phyloP scores from a whole-genome alignment of 345 rosid species.

The Capsella bursapastoris region DNA sequence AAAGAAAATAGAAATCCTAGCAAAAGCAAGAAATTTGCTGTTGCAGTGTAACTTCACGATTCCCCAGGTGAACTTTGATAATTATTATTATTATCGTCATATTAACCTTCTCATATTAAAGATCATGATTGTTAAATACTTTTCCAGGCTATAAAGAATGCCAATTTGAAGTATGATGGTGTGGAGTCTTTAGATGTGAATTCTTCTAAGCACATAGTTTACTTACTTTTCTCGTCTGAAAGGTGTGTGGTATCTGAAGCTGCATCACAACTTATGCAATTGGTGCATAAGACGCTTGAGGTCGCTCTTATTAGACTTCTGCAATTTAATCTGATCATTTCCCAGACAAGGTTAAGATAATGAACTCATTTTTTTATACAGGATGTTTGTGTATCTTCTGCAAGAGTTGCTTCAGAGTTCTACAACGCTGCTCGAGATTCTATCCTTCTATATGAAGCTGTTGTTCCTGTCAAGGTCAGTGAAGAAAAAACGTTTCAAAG shows the following conservation, averaged over 20 bases:
- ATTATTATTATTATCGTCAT: background rate
- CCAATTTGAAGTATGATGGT: slow-evolving; percentile 45
- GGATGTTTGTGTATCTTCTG: slow-evolving; percentile 89
- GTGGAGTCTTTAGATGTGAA: slow-evolving; percentile 31
- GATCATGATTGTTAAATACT: slow-evolving; percentile 26
- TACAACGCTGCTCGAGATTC: slow-evolving; percentile 89
- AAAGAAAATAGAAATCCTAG: slow-evolving; percentile 83
- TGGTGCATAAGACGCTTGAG: slow-evolving; percentile 84
- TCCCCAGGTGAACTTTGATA: slow-evolving; percentile 62
- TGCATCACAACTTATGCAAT: slow-evolving; percentile 78
- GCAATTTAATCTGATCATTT: slow-evolving; percentile 20
- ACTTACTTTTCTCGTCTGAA: slow-evolving; percentile 79
- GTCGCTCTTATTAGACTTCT: slow-evolving; percentile 45
- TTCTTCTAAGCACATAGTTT: slow-evolving; percentile 62
- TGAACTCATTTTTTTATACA: slow-evolving; percentile 45
- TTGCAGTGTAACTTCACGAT: slow-evolving; percentile 75
- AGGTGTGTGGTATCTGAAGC: slow-evolving; percentile 82
- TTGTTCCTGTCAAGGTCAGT: slow-evolving; percentile 94
- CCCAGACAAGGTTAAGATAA: slow-evolving; percentile 27
- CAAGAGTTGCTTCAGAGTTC: slow-evolving; percentile 83
- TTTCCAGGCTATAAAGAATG: slow-evolving; percentile 58
- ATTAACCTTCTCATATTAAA: slow-evolving; percentile 25
- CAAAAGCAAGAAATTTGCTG: slow-evolving; percentile 84
- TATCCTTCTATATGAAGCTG: slow-evolving; percentile 85
- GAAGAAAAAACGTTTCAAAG: slow-evolving; percentile 6